A percentile compares a stretch with the other conserved stretches of the same genome.
phyloP scores from a whole-genome alignment of 257 asterid species.

The Handroanthus guayacan region DNA sequence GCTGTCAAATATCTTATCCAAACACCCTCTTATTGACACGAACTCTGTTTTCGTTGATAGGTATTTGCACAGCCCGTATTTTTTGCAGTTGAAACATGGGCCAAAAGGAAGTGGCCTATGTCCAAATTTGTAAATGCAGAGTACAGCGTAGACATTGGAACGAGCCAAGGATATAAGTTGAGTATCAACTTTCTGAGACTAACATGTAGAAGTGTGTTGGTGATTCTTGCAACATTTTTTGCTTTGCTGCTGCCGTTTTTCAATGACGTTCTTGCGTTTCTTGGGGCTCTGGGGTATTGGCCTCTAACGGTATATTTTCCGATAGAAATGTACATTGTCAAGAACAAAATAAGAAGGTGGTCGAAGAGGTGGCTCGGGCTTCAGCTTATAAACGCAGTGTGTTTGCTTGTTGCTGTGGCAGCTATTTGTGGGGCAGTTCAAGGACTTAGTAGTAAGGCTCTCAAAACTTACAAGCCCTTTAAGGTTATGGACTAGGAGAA shows the following conservation, averaged over 20 bases:
- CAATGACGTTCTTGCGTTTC: slow-evolving; percentile 56
- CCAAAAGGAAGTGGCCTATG: slow-evolving; percentile 45
- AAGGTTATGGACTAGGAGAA: slow-evolving; percentile 36
- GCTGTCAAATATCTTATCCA: too few relatives aligned
- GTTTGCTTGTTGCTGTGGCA: slow-evolving; percentile 58
- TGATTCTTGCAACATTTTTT: slow-evolving; percentile 48
- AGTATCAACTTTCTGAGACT: slow-evolving; percentile 53
- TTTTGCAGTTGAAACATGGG: slow-evolving; percentile 49
- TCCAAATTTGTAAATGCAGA: slow-evolving; percentile 47
- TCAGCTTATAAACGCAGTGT: slow-evolving; percentile 49
- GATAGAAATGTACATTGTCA: slow-evolving; percentile 53
- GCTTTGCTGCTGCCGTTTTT: slow-evolving; percentile 64
- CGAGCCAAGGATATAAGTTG: slow-evolving; percentile 21
- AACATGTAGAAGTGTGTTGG: slow-evolving; percentile 58
- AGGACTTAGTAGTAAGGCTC: slow-evolving; percentile 45
- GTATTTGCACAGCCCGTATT: slow-evolving; percentile 59
- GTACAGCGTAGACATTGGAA: slow-evolving; percentile 38
- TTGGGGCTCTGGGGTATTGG: slow-evolving; percentile 67
- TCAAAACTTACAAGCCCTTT: slow-evolving; percentile 49
- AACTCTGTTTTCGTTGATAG: slow-evolving; percentile 25
- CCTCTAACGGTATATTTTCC: slow-evolving; percentile 68
- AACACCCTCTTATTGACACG: too few relatives aligned
- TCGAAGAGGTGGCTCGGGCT: slow-evolving; percentile 53
- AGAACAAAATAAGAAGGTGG: slow-evolving; percentile 44
- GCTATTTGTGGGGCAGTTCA: slow-evolving; percentile 67